Base-by-base conservation (phyloP, 306 rosid species). In the Echinosophora koreensis region DNA sequence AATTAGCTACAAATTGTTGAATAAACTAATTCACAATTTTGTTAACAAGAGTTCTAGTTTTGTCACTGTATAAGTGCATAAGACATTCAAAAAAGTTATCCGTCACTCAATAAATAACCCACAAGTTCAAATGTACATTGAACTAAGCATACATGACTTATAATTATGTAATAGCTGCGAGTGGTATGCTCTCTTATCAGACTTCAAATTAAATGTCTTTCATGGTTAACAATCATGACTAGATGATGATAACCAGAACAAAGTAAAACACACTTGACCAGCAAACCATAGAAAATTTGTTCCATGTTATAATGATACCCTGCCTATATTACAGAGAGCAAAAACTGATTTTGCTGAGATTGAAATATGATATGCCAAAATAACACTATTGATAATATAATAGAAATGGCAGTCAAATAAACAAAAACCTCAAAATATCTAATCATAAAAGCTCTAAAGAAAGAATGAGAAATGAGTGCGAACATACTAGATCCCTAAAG, bases 211-310 rank as follows among this genome's bases (percentile, higher is more conserved):
- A 88, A 77, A 82, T 46, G 54, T 66, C 77, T 88, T 73, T 92
- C 96, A 80, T 17, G 73, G 11, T 44, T 61, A 87, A 80, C 82
- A 84, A 92, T 82, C 68, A 71, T 85, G 79, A 92, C 98, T 16
- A 97, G 98, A 85, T 95, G 98, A 80, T 90, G 90, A 68, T 82
- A 82, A 66, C 98, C 98, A 0, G 85, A 88, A 86, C 97, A 88
- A 83, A 95, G 86, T 34, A 92, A 86, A 74, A 91, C 80, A 80
- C 92, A 87, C 97, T 97, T 95, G 66, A 75, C 13, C 69, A 65
- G 38, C 68, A 35, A 62, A 61, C 27, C 47, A 68, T 9, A 52
- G 46, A 77, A 55, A 52, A 12, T 30, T 14, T 39, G 27, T 52
- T 52, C 47, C 51, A 57, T 67, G 32, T 59, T 41, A n/a, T 7